Percentiles rank a stretch among this genome's conserved stretches.
phyloP scores from a whole-genome alignment of 202 grass and related monocot species.

The Setaria italica region DNA sequence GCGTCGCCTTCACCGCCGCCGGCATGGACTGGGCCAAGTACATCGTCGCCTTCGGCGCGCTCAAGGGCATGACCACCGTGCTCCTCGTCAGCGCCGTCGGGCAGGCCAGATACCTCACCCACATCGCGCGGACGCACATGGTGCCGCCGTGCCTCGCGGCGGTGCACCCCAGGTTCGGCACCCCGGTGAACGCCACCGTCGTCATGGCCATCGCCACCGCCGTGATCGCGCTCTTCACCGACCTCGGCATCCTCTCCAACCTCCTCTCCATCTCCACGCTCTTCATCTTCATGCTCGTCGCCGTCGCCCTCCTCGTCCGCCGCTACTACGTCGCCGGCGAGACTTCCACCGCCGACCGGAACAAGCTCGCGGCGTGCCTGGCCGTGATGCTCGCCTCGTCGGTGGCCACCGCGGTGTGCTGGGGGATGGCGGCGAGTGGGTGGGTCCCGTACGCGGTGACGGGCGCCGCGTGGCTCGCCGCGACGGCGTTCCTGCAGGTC shows the following conservation, averaged over 20 bases:
- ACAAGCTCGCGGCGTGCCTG: constrained; percentile 45
- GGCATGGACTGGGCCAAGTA: constrained; percentile 90
- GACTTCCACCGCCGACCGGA: constrained; percentile 40
- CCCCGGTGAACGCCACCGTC: constrained; percentile 65
- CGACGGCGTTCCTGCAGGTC: constrained; percentile 48
- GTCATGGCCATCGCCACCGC: constrained; percentile 70
- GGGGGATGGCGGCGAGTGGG: constrained; percentile 34
- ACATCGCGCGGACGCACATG: constrained; percentile 82
- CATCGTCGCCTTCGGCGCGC: constrained; percentile 82
- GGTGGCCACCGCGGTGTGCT: constrained; percentile 54
- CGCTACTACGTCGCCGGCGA: constrained; percentile 66
- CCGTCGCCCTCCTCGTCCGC: constrained; percentile 62
- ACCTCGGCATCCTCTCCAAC: constrained; percentile 69
- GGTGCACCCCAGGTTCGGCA: constrained; percentile 58
- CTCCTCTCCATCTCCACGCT: constrained; percentile 86
- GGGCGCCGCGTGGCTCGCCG: constrained; percentile 47
- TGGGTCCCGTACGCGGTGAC: constrained; percentile 63
- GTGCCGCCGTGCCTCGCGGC: constrained; percentile 60
- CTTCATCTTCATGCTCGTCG: constrained; percentile 90
- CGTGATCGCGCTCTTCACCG: constrained; percentile 73
- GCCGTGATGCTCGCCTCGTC: constrained; percentile 55
- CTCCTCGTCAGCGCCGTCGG: constrained; percentile 73
- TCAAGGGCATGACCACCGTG: constrained; percentile 94
- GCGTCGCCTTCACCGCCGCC: constrained; percentile 58
- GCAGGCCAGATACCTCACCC: constrained; percentile 82